phyloP scores from a whole-genome alignment of 192 early-diverging fungal species.

The Umbelopsis isabellina region DNA sequence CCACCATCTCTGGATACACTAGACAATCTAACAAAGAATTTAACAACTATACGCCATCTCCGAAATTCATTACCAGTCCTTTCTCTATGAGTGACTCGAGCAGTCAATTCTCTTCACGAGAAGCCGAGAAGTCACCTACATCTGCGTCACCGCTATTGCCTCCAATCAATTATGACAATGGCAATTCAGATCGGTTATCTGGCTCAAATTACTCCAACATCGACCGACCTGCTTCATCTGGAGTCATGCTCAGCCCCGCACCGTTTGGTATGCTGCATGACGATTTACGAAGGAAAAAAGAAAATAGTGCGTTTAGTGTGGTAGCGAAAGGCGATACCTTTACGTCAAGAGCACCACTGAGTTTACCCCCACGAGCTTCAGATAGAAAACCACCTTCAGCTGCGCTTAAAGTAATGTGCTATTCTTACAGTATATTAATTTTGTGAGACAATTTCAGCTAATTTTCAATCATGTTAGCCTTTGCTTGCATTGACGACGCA shows the following conservation, averaged over 20 bases:
- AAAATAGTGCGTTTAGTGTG: conserved; percentile 4
- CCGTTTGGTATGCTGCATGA: not conserved
- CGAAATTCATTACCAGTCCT: conserved; percentile 3
- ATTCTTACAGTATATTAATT: not conserved
- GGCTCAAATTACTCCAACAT: conserved; percentile 1
- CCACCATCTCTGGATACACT: conserved; percentile 14
- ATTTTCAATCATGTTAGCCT: conserved; percentile 18
- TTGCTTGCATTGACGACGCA: conserved; percentile 29
- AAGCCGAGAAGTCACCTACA: not conserved
- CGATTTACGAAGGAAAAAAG: not conserved
- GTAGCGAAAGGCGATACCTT: not conserved
- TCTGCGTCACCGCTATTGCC: conserved; percentile 8
- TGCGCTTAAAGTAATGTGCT: not conserved
- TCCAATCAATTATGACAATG: not conserved
- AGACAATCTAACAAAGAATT: not conserved
- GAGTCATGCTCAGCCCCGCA: not conserved
- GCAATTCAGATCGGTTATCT: not conserved
- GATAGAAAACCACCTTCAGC: conserved; percentile 7
- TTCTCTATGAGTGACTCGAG: not conserved
- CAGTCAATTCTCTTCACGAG: conserved; percentile 1
- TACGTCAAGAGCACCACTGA: not conserved
- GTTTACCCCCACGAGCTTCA: not conserved
- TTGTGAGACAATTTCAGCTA: not conserved
- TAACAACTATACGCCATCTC: not conserved
- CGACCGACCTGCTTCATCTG: not conserved